Percentiles rank a stretch among this genome's conserved stretches.
These are phyloP conservation scores for Boletus barrowsii DNA, from an alignment of 768 basidiomycete genomes.

Conservation along the genomic window DNA sequence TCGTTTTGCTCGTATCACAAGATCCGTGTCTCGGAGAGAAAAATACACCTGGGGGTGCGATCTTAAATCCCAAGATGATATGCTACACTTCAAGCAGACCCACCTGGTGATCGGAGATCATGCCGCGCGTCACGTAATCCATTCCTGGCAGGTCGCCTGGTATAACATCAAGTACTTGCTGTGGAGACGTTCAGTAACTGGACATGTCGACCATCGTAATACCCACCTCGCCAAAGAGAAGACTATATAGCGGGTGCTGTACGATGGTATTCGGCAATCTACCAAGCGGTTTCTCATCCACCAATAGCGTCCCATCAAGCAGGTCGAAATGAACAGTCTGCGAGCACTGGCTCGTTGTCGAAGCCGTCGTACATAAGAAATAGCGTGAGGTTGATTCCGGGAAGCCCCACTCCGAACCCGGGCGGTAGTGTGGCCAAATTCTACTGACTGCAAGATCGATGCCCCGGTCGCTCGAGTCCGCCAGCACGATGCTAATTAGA, in stretches of 20 bases:
- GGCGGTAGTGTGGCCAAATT: slow-evolving; percentile 32
- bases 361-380: slow-evolving; percentile 14
- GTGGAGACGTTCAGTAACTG: no score
- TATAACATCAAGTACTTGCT: slow-evolving; percentile 14
- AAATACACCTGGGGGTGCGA: slow-evolving; percentile 21
- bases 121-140: slow-evolving; percentile 20
- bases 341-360: slow-evolving; percentile 1
- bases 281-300: slow-evolving; percentile 29
- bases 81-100: background rate
- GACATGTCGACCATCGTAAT: no score
- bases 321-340: slow-evolving; percentile 40
- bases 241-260: slow-evolving; percentile 12
- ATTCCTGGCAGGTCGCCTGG: slow-evolving; percentile 22
- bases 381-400: slow-evolving; percentile 10
- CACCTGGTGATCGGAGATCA: slow-evolving; percentile 19
- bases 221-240: slow-evolving; percentile 37
- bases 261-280: slow-evolving; percentile 35
- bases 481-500: no score
- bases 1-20: slow-evolving; percentile 21
- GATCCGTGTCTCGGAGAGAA: slow-evolving; percentile 9
- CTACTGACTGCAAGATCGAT: slow-evolving; percentile 13
- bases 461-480: no score
- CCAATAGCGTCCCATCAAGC: slow-evolving; percentile 26
- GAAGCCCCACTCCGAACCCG: slow-evolving; percentile 24
- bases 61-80: background rate